These are phyloP conservation scores for Chenopodium berlandieri DNA, from an alignment of 148 eudicot species.

Conservation along the genomic window DNA sequence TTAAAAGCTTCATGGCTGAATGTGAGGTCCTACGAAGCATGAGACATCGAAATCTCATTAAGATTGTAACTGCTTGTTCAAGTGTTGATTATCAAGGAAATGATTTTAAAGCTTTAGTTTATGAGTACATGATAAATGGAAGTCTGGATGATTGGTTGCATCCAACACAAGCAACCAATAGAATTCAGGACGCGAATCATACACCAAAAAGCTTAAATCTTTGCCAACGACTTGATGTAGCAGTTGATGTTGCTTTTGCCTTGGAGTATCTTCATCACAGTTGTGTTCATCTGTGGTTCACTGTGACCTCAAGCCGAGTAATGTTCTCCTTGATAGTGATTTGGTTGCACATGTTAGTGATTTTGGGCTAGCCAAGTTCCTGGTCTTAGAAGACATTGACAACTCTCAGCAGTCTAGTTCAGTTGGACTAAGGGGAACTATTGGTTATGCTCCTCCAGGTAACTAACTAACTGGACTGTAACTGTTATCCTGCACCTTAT, in stretches of 20 bases:
- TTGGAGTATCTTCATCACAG: constrained; percentile 38
- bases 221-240: constrained; percentile 10
- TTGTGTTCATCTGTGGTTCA: constrained; percentile 25
- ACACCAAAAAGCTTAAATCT: neutral
- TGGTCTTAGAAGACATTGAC: neutral
- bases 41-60: constrained; percentile 24
- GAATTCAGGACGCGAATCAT: neutral
- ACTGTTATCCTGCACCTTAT: no score
- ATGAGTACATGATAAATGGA: constrained; percentile 27
- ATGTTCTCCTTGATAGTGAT: constrained; percentile 36
- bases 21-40: constrained; percentile 8
- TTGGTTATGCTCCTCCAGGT: constrained; percentile 37
- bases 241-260: constrained; percentile 38
- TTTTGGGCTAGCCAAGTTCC: constrained; percentile 43
- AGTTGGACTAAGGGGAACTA: constrained; percentile 29
- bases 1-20: constrained; percentile 27
- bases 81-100: constrained; percentile 27
- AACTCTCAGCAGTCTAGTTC: constrained; percentile 13
- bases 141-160: constrained; percentile 28
- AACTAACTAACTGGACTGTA: neutral
- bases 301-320: constrained; percentile 47
- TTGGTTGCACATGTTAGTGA: constrained; percentile 44
- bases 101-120: constrained; percentile 26
- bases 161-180: neutral
- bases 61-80: constrained; percentile 28